phyloP scores from a whole-genome alignment of 352 stramenopile genomes.

The Phytophthora pseudosyringae region DNA sequence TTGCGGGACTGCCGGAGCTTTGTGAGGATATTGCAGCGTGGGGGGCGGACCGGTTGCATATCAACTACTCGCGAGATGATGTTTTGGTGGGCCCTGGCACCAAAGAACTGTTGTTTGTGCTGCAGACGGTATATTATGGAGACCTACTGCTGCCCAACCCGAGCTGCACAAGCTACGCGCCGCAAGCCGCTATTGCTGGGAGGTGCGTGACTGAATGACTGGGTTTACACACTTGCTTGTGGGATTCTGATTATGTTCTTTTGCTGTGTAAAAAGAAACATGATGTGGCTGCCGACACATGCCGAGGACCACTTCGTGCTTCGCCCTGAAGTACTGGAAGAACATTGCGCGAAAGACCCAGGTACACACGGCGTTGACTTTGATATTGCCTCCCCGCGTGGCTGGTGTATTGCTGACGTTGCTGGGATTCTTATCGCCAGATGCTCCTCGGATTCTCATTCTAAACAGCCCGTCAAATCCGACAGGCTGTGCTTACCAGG shows the following conservation, averaged over 20 bases:
- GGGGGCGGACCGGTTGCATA: conserved; percentile 58
- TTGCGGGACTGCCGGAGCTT: conserved; percentile 75
- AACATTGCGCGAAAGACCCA: conserved; percentile 79
- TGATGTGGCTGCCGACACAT: conserved; percentile 88
- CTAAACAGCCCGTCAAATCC: conserved; percentile 89
- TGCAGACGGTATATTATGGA: conserved; percentile 90
- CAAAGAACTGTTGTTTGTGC: conserved; percentile 89
- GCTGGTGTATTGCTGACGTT: conserved; percentile 9
- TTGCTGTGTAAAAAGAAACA: conserved; percentile 55
- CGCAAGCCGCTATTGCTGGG: conserved; percentile 85
- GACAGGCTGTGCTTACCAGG: conserved; percentile 82
- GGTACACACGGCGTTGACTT: conserved; percentile 35
- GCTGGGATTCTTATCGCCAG: conserved; percentile 31
- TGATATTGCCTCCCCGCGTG: background rate
- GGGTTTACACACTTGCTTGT: background rate
- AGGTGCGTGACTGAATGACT: conserved; percentile 42
- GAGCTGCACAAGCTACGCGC: conserved; percentile 87
- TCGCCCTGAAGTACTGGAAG: conserved; percentile 81
- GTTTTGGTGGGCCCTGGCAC: conserved; percentile 89
- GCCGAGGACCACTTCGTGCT: conserved; percentile 84
- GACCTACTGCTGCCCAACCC: conserved; percentile 86
- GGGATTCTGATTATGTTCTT: background rate
- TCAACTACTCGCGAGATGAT: conserved; percentile 77
- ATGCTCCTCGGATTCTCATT: conserved; percentile 86
- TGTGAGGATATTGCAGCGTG: conserved; percentile 82